These are phyloP conservation scores for Aspergillus chevalieri DNA, from an alignment of 2,329 filamentous ascomycete genomes.

Conservation along the genomic window DNA sequence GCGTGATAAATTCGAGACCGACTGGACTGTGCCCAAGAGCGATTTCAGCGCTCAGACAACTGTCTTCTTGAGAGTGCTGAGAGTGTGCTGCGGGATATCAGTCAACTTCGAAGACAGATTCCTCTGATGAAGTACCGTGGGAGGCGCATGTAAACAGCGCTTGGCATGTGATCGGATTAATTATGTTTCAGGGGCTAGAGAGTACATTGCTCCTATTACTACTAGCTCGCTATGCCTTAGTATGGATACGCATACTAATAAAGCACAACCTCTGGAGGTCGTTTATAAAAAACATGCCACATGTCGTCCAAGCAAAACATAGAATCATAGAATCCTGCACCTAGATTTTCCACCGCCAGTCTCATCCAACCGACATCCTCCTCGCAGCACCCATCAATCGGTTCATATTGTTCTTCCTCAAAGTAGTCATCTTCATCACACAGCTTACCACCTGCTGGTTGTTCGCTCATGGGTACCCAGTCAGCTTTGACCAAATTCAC, in stretches of 20 bases:
- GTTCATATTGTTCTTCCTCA: background rate
- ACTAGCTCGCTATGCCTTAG: no score
- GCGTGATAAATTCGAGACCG: background rate
- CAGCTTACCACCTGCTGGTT: background rate
- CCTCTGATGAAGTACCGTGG: background rate
- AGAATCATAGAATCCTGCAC: background rate
- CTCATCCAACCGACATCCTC: background rate
- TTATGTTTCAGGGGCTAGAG: no score
- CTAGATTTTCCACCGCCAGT: background rate
- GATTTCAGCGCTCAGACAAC: background rate
- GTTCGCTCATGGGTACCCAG: background rate
- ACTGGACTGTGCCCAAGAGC: background rate
- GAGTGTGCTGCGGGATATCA: background rate
- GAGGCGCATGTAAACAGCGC: background rate
- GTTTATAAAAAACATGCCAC: background rate
- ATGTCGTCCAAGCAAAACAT: background rate
- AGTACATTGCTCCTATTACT: no score
- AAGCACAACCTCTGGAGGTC: background rate
- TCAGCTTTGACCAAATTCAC: background rate
- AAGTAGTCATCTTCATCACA: background rate
- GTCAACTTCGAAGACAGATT: background rate
- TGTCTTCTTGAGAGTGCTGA: background rate
- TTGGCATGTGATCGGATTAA: no score
- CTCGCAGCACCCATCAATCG: background rate
- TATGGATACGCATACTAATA: background rate